Evolutionary conservation across 441 rosid genomes (phyloP).

Genomic region (Bocquillonia castaneifolia): DNA sequence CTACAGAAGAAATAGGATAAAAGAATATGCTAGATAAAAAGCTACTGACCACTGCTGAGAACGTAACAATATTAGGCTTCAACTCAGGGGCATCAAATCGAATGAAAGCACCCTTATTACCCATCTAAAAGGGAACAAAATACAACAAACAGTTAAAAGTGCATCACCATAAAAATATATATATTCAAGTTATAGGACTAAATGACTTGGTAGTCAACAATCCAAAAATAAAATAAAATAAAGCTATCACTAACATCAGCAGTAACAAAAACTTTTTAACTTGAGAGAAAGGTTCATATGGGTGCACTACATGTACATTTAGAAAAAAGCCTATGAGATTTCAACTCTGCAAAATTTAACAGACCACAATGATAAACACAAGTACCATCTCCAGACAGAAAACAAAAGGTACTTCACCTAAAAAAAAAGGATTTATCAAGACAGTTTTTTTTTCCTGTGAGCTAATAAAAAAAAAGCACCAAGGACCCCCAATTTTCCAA

Average conservation of each 20-base stretch:
- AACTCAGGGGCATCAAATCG: constrained; percentile 81
- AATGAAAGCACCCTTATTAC: constrained; percentile 93
- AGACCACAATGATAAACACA: not conserved
- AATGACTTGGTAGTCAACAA: too few species aligned
- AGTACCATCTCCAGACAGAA: not conserved
- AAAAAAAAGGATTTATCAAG: too few species aligned
- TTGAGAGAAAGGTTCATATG: too few species aligned
- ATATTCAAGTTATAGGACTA: too few species aligned
- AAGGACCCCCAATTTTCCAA: not conserved
- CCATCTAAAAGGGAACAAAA: constrained; percentile 61
- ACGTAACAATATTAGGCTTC: constrained; percentile 87
- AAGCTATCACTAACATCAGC: not conserved
- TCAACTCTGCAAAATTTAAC: not conserved
- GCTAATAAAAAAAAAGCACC: not conserved
- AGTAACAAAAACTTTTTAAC: not conserved
- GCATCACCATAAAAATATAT: not conserved
- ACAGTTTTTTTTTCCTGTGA: too few species aligned
- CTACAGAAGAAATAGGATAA: not conserved
- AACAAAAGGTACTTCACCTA: too few species aligned
- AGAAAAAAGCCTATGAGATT: not conserved
- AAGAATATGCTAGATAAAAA: not conserved
- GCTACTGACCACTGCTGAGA: constrained; percentile 88
- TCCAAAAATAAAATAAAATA: not conserved
- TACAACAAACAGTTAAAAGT: not conserved
- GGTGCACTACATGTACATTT: not conserved